A percentile compares a stretch with the other conserved stretches of the same genome.
These are phyloP conservation scores for Fusarium nisikadoi DNA, from an alignment of 2,329 filamentous ascomycete genomes.

Conservation along the genomic window DNA sequence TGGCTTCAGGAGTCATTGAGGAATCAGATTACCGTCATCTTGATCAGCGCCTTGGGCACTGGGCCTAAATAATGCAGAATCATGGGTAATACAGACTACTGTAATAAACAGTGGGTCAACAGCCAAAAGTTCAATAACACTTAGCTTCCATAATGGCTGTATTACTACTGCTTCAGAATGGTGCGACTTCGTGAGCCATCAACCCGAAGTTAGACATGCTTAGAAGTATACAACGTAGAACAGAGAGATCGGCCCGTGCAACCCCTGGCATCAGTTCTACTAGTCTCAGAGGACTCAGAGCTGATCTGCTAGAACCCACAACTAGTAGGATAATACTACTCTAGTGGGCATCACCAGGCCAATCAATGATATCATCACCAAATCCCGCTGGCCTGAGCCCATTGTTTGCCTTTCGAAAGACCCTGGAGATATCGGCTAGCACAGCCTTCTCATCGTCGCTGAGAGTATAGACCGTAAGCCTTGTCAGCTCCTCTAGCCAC, in stretches of 20 bases:
- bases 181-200: not conserved
- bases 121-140: too few species aligned
- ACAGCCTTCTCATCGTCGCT: too few species aligned
- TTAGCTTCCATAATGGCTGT: not conserved
- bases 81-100: not conserved
- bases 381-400: too few species aligned
- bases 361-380: too few species aligned
- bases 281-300: not conserved
- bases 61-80: not conserved
- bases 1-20: conserved; percentile 33
- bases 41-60: not conserved
- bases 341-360: too few species aligned
- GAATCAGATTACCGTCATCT: not conserved
- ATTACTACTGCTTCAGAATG: not conserved
- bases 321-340: too few species aligned
- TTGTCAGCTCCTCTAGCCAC: too few species aligned
- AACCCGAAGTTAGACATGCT: not conserved
- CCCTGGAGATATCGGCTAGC: too few species aligned
- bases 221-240: not conserved
- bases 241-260: not conserved
- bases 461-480: too few species aligned
- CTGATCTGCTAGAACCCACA: too few species aligned
- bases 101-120: too few species aligned
- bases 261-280: not conserved
- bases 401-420: too few species aligned